phyloP scores from a whole-genome alignment of 1,139 yeast genomes.

The Nadsonia starkeyi-henricii region DNA sequence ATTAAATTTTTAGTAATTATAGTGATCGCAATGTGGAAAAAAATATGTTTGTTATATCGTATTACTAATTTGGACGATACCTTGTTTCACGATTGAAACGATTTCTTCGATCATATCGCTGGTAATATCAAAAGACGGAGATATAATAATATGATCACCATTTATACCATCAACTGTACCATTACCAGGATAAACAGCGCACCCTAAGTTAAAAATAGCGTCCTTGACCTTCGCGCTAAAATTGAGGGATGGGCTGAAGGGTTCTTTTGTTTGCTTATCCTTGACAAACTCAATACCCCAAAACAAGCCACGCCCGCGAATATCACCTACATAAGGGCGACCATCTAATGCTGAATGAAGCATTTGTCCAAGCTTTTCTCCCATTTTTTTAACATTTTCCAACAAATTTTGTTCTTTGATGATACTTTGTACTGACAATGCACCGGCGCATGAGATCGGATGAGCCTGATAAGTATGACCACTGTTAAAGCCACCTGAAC shows the following conservation, averaged over 20 bases:
- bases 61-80: neutral
- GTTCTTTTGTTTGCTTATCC: constrained; percentile 35
- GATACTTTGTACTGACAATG: constrained; percentile 39
- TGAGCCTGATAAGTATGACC: constrained; percentile 21
- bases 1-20: too few relatives aligned
- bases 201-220: constrained; percentile 21
- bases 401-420: constrained; percentile 32
- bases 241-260: constrained; percentile 14
- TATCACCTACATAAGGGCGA: constrained; percentile 8
- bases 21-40: too few relatives aligned
- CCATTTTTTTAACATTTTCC: constrained; percentile 35
- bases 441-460: constrained; percentile 21
- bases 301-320: constrained; percentile 35
- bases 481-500: neutral
- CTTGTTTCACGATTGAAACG: neutral
- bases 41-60: neutral
- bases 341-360: constrained; percentile 16
- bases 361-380: constrained; percentile 34
- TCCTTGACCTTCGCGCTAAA: constrained; percentile 18
- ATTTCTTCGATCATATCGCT: constrained; percentile 4
- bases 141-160: constrained; percentile 28
- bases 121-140: constrained; percentile 24
- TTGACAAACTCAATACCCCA: constrained; percentile 46
- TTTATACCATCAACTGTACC: constrained; percentile 22
- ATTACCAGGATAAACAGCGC: constrained; percentile 21